phyloP scores from a whole-genome alignment of 768 basidiomycete genomes.

The Hebeloma cylindrosporum region DNA sequence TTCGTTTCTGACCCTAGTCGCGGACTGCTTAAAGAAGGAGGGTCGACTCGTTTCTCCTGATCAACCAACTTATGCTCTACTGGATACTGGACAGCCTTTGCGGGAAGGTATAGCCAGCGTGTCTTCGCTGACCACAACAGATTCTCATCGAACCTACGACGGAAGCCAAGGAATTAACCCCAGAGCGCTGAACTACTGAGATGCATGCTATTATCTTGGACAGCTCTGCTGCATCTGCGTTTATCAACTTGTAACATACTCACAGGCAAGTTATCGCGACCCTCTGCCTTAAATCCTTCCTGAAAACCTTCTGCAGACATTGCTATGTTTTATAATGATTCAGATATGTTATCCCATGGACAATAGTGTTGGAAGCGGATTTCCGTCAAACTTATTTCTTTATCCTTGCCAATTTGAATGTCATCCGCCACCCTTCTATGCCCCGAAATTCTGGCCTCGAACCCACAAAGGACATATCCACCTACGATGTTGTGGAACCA shows the following conservation, averaged over 20 bases:
- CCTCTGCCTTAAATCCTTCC: not conserved
- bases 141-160: constrained; percentile 10
- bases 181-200: constrained; percentile 21
- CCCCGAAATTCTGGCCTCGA: too few relatives aligned
- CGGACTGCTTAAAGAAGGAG: constrained; percentile 41
- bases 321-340: not conserved
- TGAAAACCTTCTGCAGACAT: too few relatives aligned
- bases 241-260: not conserved
- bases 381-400: too few relatives aligned
- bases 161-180: constrained; percentile 25
- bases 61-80: constrained; percentile 1
- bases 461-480: too few relatives aligned
- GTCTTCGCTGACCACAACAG: not conserved
- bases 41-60: constrained; percentile 27
- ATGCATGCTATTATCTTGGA: not conserved
- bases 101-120: not conserved
- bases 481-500: too few relatives aligned
- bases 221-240: not conserved
- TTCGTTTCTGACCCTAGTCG: constrained; percentile 38
- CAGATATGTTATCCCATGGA: not conserved
- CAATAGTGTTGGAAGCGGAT: too few relatives aligned
- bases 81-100: constrained; percentile 1
- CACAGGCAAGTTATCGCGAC: not conserved
- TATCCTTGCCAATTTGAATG: too few relatives aligned
- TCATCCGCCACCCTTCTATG: too few relatives aligned